Evolutionary conservation across 208 protist genomes (phyloP).

Genomic region (Acanthamoeba quina): DNA sequence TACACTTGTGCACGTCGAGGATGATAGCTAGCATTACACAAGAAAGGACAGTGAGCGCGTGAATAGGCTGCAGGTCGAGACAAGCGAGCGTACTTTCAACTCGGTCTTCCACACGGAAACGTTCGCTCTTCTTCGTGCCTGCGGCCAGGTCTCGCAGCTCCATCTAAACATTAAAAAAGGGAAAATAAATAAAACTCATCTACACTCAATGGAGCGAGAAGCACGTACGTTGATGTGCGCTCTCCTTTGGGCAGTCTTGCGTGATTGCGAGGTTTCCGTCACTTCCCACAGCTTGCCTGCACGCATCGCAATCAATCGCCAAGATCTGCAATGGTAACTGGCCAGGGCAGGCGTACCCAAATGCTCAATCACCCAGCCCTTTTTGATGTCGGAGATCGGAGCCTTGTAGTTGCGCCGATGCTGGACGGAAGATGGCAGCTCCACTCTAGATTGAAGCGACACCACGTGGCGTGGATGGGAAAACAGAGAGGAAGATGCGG

Average conservation of each 20-base stretch:
- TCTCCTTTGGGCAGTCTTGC: conserved; percentile 31
- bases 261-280: conserved; percentile 18
- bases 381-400: conserved; percentile 20
- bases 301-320: not conserved
- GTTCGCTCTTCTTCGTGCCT: conserved; percentile 25
- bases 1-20: conserved; percentile 14
- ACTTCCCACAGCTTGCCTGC: conserved; percentile 41
- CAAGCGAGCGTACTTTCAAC: not conserved
- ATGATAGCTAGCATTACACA: not conserved
- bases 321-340: not conserved
- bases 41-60: not conserved
- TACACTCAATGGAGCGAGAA: not conserved
- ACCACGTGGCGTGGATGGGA: not conserved
- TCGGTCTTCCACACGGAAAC: conserved; percentile 8
- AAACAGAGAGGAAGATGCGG: not conserved
- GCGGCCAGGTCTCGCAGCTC: conserved; percentile 26
- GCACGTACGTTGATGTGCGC: conserved; percentile 32
- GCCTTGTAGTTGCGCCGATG: conserved; percentile 16
- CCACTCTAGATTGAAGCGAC: not conserved
- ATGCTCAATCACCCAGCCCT: conserved; percentile 41
- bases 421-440: not conserved
- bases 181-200: not conserved
- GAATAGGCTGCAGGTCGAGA: not conserved
- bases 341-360: not conserved
- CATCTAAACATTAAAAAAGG: not conserved